Conservation (phyloP, 225 moss, liverwort and hornwort species). For the Thuidium tamariscinum region DNA sequence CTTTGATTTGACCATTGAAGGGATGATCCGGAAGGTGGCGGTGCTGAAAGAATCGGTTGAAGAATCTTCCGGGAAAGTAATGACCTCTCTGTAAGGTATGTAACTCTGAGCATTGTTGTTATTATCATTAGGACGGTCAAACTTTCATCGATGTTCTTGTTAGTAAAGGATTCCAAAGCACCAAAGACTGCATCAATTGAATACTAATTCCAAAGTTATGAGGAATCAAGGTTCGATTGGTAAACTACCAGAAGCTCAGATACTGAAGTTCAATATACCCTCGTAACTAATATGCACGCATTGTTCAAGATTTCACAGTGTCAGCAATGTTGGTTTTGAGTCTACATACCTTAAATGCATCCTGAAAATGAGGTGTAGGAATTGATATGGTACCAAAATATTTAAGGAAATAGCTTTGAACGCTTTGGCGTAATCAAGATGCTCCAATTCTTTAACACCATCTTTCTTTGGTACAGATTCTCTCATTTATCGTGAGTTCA, state of each 20-base stretch:
- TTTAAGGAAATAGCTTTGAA: not conserved
- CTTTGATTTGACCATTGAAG: conserved; percentile 48
- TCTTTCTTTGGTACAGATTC: not conserved
- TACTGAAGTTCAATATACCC: no score
- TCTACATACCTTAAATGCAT: not conserved
- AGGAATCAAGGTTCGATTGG: not conserved
- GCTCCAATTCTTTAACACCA: not conserved
- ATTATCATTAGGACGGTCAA: not conserved
- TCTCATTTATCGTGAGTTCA: not conserved
- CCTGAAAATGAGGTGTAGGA: not conserved
- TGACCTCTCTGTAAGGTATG: not conserved
- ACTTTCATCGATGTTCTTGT: not conserved
- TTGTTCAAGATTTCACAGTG: not conserved
- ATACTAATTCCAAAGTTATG: no score
- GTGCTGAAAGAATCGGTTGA: not conserved
- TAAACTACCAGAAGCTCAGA: not conserved
- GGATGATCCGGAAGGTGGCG: conserved; percentile 27
- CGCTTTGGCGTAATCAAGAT: not conserved
- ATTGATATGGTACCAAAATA: no score
- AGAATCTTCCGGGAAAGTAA: not conserved
- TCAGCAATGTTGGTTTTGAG: not conserved
- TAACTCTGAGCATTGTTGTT: not conserved
- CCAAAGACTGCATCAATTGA: not conserved
- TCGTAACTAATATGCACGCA: not conserved
- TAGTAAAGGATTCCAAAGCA: not conserved